These are phyloP conservation scores for Kodamaea plutei DNA, from an alignment of 1,139 yeast genomes.

Conservation along the genomic window DNA sequence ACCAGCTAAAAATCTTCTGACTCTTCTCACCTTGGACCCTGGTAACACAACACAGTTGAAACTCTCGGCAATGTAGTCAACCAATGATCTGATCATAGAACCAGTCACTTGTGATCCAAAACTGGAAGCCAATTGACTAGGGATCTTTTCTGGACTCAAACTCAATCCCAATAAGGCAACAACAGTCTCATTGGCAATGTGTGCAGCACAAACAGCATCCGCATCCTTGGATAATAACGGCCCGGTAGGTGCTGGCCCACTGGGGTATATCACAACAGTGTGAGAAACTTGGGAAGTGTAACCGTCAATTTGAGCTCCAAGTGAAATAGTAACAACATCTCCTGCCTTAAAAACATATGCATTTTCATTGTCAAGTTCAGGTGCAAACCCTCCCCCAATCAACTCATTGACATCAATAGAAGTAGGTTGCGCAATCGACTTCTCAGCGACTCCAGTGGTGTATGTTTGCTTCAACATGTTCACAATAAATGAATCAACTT, in stretches of 20 bases:
- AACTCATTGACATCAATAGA: slow-evolving; percentile 80
- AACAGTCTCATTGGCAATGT: slow-evolving; percentile 82
- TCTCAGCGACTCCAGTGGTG: slow-evolving; percentile 59
- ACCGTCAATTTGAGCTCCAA: slow-evolving; percentile 94
- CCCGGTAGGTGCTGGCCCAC: slow-evolving; percentile 56
- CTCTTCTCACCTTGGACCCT: slow-evolving; percentile 85
- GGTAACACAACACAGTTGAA: slow-evolving; percentile 86
- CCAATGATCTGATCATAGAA: slow-evolving; percentile 61
- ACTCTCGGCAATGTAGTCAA: slow-evolving; percentile 74
- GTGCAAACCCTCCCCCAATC: slow-evolving; percentile 68
- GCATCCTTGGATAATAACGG: slow-evolving; percentile 84
- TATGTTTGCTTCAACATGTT: slow-evolving; percentile 52
- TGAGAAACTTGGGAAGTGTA: slow-evolving; percentile 85
- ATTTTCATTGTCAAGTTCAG: slow-evolving; percentile 70
- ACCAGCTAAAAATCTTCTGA: slow-evolving; percentile 91
- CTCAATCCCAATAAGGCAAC: slow-evolving; percentile 71
- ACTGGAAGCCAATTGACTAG: slow-evolving; percentile 33
- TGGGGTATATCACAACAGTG: slow-evolving; percentile 79
- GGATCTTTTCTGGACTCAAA: slow-evolving; percentile 70
- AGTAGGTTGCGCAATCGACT: slow-evolving; percentile 91
- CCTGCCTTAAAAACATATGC: slow-evolving; percentile 61
- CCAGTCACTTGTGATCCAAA: slow-evolving; percentile 53
- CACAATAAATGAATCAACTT: slow-evolving; percentile 71
- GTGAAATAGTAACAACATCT: slow-evolving; percentile 75
- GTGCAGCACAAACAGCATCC: slow-evolving; percentile 85